Conservation (phyloP, 441 rosid genomes). For the Aleurites moluccanus region DNA sequence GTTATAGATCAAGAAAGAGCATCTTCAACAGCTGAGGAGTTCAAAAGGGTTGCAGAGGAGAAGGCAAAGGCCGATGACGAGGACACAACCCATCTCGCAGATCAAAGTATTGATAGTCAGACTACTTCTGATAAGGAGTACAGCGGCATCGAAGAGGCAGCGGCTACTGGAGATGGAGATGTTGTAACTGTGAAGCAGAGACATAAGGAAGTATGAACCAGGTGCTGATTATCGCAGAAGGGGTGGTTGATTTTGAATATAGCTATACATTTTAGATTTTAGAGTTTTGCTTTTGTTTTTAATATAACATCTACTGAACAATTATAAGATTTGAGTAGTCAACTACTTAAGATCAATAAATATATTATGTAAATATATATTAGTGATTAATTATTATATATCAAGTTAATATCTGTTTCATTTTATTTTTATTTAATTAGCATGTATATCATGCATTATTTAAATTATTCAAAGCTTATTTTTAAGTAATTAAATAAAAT, state of each 20-base stretch:
- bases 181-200: neutral
- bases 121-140: neutral
- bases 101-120: slow-evolving; percentile 24
- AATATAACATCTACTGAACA: too few relatives aligned
- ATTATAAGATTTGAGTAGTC: too few relatives aligned
- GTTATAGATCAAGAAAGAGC: slow-evolving; percentile 22
- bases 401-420: too few relatives aligned
- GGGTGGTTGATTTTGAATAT: neutral
- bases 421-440: too few relatives aligned
- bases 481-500: too few relatives aligned
- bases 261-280: neutral
- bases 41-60: slow-evolving; percentile 33
- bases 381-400: too few relatives aligned
- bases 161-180: slow-evolving; percentile 7
- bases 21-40: slow-evolving; percentile 30
- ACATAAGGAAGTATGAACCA: slow-evolving; percentile 13
- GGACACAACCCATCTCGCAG: neutral
- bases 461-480: too few relatives aligned
- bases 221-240: slow-evolving; percentile 18
- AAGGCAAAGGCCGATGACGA: slow-evolving; percentile 14
- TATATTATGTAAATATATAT: too few relatives aligned
- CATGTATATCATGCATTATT: too few relatives aligned
- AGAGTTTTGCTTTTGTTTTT: neutral
- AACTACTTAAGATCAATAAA: too few relatives aligned
- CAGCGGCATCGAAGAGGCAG: slow-evolving; percentile 2